phyloP scores from a whole-genome alignment of 2,329 filamentous ascomycete genomes.

The Ophiostoma sp. region DNA sequence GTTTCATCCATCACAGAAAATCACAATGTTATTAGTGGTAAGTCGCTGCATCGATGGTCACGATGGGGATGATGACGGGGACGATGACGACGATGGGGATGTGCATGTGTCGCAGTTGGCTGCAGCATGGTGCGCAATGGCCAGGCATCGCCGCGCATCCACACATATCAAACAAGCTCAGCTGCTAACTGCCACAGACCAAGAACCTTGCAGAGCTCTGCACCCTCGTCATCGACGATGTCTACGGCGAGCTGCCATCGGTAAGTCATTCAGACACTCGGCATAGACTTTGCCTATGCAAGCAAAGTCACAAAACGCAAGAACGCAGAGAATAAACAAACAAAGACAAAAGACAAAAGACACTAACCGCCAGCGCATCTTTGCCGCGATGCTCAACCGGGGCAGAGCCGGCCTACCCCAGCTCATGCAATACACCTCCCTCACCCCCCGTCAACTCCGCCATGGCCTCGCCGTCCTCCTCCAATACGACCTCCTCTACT shows the following conservation, averaged over 20 bases:
- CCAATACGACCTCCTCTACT: constrained; percentile 80
- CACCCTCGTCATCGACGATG: constrained; percentile 79
- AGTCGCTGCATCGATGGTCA: constrained; percentile 26
- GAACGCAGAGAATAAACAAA: no score
- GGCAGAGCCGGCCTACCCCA: constrained; percentile 69
- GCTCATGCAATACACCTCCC: constrained; percentile 65
- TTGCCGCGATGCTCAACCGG: constrained; percentile 68
- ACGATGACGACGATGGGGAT: neutral
- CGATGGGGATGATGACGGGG: neutral
- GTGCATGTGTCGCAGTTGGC: neutral
- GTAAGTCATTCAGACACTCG: constrained; percentile 49
- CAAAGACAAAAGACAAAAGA: no score
- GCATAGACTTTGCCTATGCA: no score
- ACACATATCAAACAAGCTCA: neutral
- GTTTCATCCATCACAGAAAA: constrained; percentile 33
- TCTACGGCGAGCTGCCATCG: constrained; percentile 85
- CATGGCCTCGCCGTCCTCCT: constrained; percentile 79
- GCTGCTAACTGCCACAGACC: constrained; percentile 41
- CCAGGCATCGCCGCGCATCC: neutral
- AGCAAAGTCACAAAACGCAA: no score
- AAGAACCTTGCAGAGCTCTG: constrained; percentile 82
- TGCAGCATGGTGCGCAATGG: neutral
- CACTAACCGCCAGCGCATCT: constrained; percentile 64
- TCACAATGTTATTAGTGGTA: constrained; percentile 37
- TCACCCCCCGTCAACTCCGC: constrained; percentile 69